These are phyloP conservation scores for Colletotrichum sidae DNA, from an alignment of 2,329 filamentous ascomycete genomes.

Conservation along the genomic window DNA sequence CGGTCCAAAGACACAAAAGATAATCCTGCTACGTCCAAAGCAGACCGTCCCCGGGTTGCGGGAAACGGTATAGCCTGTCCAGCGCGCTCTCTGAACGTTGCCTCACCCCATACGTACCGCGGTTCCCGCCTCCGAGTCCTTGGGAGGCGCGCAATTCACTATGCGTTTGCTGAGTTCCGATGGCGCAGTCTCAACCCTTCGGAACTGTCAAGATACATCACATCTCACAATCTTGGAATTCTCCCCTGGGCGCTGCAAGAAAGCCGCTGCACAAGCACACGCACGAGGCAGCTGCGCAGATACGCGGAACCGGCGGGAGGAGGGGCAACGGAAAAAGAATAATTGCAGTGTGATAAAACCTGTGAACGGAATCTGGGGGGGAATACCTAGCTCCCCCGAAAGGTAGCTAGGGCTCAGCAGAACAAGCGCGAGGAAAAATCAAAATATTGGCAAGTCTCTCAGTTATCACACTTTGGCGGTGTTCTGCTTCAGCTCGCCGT, in stretches of 20 bases:
- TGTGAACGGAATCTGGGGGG: background rate
- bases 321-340: background rate
- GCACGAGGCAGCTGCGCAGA: conserved; percentile 24
- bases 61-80: too few relatives aligned
- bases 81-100: too few relatives aligned
- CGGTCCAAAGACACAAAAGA: too few relatives aligned
- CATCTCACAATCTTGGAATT: background rate
- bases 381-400: background rate
- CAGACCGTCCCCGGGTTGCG: too few relatives aligned
- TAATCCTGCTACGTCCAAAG: too few relatives aligned
- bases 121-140: background rate
- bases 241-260: background rate
- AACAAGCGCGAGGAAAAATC: background rate
- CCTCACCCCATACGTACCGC: too few relatives aligned
- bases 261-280: conserved; percentile 12
- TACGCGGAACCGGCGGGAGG: conserved; percentile 12
- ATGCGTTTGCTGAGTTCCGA: background rate
- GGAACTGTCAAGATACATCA: background rate
- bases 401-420: background rate
- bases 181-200: conserved; percentile 5
- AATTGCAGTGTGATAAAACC: background rate
- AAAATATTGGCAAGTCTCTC: background rate
- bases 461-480: background rate
- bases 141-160: background rate
- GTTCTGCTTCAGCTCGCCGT: background rate